These are phyloP conservation scores for Teratosphaeria gauchensis DNA, from an alignment of 2,329 filamentous ascomycete genomes.

Conservation along the genomic window DNA sequence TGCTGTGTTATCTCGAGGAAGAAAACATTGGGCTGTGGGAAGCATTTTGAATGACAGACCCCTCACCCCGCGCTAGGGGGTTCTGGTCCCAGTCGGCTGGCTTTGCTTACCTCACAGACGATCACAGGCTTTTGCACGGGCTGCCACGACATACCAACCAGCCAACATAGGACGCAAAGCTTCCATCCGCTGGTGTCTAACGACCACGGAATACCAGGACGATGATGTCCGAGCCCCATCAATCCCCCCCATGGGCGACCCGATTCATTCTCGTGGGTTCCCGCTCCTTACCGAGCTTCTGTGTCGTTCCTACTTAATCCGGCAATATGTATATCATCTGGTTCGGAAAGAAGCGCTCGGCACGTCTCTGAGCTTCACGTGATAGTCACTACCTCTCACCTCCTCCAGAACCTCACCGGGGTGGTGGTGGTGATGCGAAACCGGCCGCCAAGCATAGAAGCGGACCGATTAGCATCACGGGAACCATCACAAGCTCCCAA, in stretches of 20 bases:
- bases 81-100: neutral
- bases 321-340: neutral
- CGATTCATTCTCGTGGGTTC: neutral
- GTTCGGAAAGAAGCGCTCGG: neutral
- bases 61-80: neutral
- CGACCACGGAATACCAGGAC: neutral
- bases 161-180: neutral
- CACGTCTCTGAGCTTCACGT: neutral
- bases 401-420: neutral
- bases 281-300: neutral
- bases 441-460: neutral
- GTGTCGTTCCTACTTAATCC: neutral
- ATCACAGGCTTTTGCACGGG: neutral
- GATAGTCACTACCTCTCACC: neutral
- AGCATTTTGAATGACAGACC: neutral
- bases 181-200: neutral
- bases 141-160: too few species aligned
- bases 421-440: neutral
- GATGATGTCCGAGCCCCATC: neutral
- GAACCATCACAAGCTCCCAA: neutral
- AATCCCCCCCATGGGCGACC: neutral
- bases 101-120: neutral
- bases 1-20: neutral
- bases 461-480: neutral
- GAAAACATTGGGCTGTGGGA: neutral